These are phyloP conservation scores for Mallotus repandus DNA, from an alignment of 441 rosid genomes.

Conservation along the genomic window DNA sequence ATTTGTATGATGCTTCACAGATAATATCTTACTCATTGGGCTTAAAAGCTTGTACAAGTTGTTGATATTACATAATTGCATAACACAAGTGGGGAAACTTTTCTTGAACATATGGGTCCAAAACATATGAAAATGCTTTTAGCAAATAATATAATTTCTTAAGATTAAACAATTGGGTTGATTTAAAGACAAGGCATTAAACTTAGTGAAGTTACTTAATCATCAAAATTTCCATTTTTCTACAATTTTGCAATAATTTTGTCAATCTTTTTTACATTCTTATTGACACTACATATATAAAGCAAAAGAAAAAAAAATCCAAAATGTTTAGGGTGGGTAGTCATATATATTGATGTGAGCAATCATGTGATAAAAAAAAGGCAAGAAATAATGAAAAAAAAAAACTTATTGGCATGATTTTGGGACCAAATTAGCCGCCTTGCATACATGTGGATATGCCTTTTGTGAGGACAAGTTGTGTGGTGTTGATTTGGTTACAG, in stretches of 20 bases:
- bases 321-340: background rate
- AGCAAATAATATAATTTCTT: background rate
- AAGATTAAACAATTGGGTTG: slow-evolving; percentile 6
- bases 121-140: background rate
- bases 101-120: background rate
- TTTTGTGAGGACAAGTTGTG: no score
- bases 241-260: background rate
- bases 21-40: slow-evolving; percentile 12
- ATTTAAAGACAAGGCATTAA: slow-evolving; percentile 8
- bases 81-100: background rate
- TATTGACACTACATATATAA: no score
- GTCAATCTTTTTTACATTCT: background rate
- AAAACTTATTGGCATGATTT: background rate
- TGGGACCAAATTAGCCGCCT: background rate
- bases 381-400: no score
- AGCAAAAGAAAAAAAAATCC: no score
- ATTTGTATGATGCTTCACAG: background rate
- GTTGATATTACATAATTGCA: background rate
- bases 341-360: background rate
- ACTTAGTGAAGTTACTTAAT: background rate
- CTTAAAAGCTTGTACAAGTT: background rate
- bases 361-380: slow-evolving; percentile 6
- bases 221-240: background rate
- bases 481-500: no score
- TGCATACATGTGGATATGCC: background rate